These are phyloP conservation scores for Hypomyces rosellus DNA, from an alignment of 2,329 filamentous ascomycete genomes.

Conservation along the genomic window DNA sequence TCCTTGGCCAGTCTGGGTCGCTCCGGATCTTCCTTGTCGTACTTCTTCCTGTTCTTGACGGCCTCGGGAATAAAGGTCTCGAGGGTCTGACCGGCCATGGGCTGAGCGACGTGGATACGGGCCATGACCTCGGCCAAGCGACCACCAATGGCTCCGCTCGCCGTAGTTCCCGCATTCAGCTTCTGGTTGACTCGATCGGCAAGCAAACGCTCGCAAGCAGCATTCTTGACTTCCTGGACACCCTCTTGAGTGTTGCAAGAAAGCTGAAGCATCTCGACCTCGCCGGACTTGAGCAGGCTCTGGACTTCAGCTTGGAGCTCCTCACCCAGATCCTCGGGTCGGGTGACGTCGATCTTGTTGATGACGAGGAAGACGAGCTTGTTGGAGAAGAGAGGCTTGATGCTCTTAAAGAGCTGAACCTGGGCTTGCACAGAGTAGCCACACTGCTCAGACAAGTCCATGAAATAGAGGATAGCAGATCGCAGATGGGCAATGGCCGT, in stretches of 20 bases:
- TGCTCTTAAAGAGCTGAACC: constrained; percentile 91
- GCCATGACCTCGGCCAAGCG: constrained; percentile 85
- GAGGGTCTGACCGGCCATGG: constrained; percentile 70
- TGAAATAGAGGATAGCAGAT: constrained; percentile 94
- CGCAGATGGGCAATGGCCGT: constrained; percentile 95
- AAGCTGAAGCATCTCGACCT: constrained; percentile 87
- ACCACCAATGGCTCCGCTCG: constrained; percentile 67
- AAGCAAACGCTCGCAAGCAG: constrained; percentile 85
- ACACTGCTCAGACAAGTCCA: constrained; percentile 95
- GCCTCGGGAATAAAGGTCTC: constrained; percentile 87
- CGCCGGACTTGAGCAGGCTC: constrained; percentile 72
- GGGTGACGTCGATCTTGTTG: constrained; percentile 95
- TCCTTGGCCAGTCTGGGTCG: constrained; percentile 76
- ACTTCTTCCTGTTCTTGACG: constrained; percentile 75
- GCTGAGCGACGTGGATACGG: constrained; percentile 94
- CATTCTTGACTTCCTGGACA: constrained; percentile 91
- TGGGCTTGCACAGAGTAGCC: constrained; percentile 91
- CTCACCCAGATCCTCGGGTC: constrained; percentile 77
- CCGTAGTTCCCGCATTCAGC: constrained; percentile 81
- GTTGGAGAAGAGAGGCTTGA: constrained; percentile 94
- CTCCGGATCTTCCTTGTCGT: constrained; percentile 84
- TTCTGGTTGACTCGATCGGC: constrained; percentile 93
- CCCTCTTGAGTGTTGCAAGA: constrained; percentile 95
- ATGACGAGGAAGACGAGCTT: constrained; percentile 95
- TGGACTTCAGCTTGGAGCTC: constrained; percentile 74